Evolutionary conservation across 2,329 filamentous ascomycete genomes (phyloP).

Genomic region (Teratosphaeriaceae sp.): DNA sequence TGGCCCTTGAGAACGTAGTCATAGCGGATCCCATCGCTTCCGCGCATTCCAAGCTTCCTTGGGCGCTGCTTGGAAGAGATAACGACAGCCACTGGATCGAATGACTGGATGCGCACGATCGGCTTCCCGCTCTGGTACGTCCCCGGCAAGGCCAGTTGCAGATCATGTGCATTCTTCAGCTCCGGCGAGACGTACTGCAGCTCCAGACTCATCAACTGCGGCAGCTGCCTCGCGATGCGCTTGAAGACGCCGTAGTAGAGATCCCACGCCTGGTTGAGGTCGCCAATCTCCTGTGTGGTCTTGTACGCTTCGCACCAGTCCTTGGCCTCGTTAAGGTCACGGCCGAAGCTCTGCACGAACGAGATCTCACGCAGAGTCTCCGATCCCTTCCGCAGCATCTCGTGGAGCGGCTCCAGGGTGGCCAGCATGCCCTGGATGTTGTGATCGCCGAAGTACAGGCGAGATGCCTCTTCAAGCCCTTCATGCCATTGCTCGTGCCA

Average conservation of each 20-base stretch:
- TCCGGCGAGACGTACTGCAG: slow-evolving; percentile 96
- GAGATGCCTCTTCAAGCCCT: slow-evolving; percentile 89
- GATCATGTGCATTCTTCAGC: slow-evolving; percentile 73
- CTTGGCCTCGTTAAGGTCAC: slow-evolving; percentile 87
- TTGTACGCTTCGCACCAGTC: slow-evolving; percentile 95
- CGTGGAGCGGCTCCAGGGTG: slow-evolving; percentile 82
- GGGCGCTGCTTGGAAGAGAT: slow-evolving; percentile 97
- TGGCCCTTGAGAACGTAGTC: slow-evolving; percentile 96
- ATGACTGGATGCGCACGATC: slow-evolving; percentile 78
- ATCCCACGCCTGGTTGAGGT: slow-evolving; percentile 98
- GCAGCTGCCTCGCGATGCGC: slow-evolving; percentile 86
- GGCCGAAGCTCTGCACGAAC: slow-evolving; percentile 93
- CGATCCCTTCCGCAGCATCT: slow-evolving; percentile 81
- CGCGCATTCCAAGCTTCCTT: slow-evolving; percentile 77
- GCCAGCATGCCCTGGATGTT: slow-evolving; percentile 98
- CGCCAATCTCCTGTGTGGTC: slow-evolving; percentile 79
- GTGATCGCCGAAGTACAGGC: slow-evolving; percentile 93
- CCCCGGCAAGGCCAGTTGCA: slow-evolving; percentile 92
- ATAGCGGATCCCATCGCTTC: slow-evolving; percentile 82
- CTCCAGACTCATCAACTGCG: slow-evolving; percentile 86
- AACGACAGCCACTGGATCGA: slow-evolving; percentile 83
- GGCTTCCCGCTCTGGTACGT: slow-evolving; percentile 78
- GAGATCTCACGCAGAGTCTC: slow-evolving; percentile 94
- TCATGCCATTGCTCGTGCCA: slow-evolving; percentile 99
- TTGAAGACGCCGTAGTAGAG: slow-evolving; percentile 98